Evolutionary conservation across 257 asterid genomes (phyloP).

Genomic region (Ajuga chamaepitys): DNA sequence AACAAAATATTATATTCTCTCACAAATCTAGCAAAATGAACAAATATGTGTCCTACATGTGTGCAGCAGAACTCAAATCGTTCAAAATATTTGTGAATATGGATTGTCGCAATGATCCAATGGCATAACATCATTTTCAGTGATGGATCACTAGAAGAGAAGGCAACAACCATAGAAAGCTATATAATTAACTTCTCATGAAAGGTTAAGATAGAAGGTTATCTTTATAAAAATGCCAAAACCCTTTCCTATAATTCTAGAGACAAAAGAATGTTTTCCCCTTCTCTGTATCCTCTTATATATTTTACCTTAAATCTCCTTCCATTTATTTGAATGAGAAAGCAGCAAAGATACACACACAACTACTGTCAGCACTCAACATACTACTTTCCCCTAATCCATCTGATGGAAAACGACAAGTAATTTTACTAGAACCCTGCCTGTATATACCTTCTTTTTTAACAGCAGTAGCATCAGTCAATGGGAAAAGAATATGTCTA

Average conservation of each 20-base stretch:
- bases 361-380: not conserved
- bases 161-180: not conserved
- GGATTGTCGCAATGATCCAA: not conserved
- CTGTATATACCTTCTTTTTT: not conserved
- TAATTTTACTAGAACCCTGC: conserved; percentile 1
- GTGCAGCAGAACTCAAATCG: not conserved
- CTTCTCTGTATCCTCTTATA: not conserved
- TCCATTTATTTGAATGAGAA: not conserved
- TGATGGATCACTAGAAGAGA: not conserved
- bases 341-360: conserved; percentile 4
- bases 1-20: not conserved
- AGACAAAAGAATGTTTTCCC: not conserved
- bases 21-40: conserved; percentile 2
- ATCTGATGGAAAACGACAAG: conserved; percentile 4
- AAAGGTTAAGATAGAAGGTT: not conserved
- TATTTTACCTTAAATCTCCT: not conserved
- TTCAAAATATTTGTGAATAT: not conserved
- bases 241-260: not conserved
- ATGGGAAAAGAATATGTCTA: not conserved
- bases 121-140: not conserved
- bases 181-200: not conserved
- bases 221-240: not conserved
- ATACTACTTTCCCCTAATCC: conserved; percentile 3
- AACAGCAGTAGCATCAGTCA: conserved; percentile 7
- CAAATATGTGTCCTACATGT: not conserved